These are phyloP conservation scores for Elasticomyces elasticus DNA, from an alignment of 495 filamentous ascomycete species.

Conservation along the genomic window DNA sequence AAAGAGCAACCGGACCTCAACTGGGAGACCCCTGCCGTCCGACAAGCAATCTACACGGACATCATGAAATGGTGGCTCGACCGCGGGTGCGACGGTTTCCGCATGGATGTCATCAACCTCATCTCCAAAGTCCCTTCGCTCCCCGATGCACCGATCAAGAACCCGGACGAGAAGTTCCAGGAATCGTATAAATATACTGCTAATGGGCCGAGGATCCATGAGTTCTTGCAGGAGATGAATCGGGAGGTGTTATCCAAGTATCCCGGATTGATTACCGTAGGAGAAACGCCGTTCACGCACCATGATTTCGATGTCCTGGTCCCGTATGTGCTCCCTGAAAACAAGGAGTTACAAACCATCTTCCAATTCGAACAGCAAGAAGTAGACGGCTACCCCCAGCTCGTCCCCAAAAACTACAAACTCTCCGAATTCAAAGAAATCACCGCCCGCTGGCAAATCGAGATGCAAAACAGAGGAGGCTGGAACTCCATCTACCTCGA, in stretches of 20 bases:
- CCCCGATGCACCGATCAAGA: constrained; percentile 26
- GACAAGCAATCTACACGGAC: constrained; percentile 25
- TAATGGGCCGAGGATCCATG: constrained; percentile 31
- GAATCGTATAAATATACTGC: constrained; percentile 17
- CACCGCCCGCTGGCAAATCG: background rate
- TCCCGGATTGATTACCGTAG: constrained; percentile 18
- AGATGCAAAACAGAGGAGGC: constrained; percentile 20
- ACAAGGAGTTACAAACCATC: constrained; percentile 28
- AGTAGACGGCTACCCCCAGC: background rate
- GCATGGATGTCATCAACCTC: constrained; percentile 31
- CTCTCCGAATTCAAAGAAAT: constrained; percentile 7
- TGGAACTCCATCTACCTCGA: constrained; percentile 22
- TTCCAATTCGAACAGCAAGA: constrained; percentile 29
- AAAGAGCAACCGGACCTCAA: constrained; percentile 33
- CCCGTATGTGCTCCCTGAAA: constrained; percentile 14
- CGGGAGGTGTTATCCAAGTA: constrained; percentile 15
- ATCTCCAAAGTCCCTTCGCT: constrained; percentile 25
- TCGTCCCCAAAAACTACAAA: background rate
- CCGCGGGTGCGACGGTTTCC: constrained; percentile 31
- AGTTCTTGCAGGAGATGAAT: constrained; percentile 29
- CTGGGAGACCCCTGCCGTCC: constrained; percentile 26
- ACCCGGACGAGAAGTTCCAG: constrained; percentile 18
- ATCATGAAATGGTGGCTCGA: constrained; percentile 31
- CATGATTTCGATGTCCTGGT: constrained; percentile 22
- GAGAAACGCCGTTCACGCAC: constrained; percentile 24